These are phyloP conservation scores for Pluteus cervinus DNA, from an alignment of 768 basidiomycete species.

Conservation along the genomic window DNA sequence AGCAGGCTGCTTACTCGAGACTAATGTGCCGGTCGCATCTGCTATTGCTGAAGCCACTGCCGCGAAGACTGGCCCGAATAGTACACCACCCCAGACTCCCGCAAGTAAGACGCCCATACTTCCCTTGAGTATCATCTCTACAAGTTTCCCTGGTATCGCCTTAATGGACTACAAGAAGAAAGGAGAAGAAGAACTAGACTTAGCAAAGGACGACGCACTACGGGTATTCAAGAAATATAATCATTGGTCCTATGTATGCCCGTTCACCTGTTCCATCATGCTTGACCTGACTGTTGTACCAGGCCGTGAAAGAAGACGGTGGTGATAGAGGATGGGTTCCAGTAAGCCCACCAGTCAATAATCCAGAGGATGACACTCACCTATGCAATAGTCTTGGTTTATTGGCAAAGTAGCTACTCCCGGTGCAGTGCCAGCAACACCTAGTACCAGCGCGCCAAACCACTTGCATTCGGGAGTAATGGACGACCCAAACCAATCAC, in stretches of 20 bases:
- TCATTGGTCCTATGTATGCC: constrained; percentile 88
- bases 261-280: constrained; percentile 4
- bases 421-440: constrained; percentile 42
- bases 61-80: constrained; percentile 30
- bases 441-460: constrained; percentile 29
- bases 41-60: constrained; percentile 81
- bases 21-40: constrained; percentile 82
- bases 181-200: constrained; percentile 86
- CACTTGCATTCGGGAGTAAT: constrained; percentile 19
- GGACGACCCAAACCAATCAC: constrained; percentile 40
- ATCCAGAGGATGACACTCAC: constrained; percentile 6
- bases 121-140: constrained; percentile 90
- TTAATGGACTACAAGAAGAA: constrained; percentile 96
- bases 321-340: constrained; percentile 98
- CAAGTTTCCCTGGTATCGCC: constrained; percentile 93
- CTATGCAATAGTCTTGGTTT: constrained; percentile 71
- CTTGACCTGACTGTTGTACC: constrained; percentile 9
- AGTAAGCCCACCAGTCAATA: constrained; percentile 32
- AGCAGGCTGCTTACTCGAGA: constrained; percentile 93
- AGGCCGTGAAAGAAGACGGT: constrained; percentile 91
- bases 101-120: constrained; percentile 74
- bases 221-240: constrained; percentile 98
- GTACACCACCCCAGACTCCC: constrained; percentile 32
- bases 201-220: constrained; percentile 83
- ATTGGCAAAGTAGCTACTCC: constrained; percentile 76